These are phyloP conservation scores for Epichloe gansuensis DNA, from an alignment of 2,329 filamentous ascomycete species.

Conservation along the genomic window DNA sequence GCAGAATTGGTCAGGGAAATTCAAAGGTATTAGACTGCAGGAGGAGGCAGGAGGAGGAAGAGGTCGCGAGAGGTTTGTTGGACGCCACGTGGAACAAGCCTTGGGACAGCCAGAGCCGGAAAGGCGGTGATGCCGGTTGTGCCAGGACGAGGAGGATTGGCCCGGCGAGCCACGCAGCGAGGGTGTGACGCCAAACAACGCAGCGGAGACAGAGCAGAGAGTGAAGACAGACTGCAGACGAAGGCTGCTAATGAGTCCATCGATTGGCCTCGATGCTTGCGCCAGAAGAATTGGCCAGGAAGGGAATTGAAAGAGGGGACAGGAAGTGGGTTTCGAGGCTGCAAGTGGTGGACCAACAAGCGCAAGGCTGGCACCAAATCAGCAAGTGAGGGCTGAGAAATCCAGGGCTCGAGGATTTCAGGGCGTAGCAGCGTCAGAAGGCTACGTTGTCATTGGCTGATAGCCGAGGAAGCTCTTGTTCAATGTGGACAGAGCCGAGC, in stretches of 20 bases:
- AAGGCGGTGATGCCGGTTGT: background rate
- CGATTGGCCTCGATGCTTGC: constrained; percentile 3
- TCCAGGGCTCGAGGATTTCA: background rate
- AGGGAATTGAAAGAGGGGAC: constrained; percentile 2
- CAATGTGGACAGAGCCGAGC: background rate
- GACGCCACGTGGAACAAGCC: background rate
- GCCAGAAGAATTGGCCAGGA: constrained; percentile 5
- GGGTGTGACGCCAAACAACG: background rate
- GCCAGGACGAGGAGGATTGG: constrained; percentile 3
- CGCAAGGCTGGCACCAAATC: background rate
- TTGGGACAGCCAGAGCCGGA: background rate
- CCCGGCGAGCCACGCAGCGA: constrained; percentile 2
- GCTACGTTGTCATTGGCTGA: constrained; percentile 13
- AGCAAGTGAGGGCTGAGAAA: background rate
- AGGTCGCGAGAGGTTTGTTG: background rate
- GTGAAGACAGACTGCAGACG: background rate
- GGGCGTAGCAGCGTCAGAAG: background rate
- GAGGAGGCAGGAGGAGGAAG: background rate
- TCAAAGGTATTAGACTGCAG: background rate
- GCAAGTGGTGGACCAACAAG: background rate
- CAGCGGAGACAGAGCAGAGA: background rate
- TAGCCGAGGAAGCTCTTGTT: constrained; percentile 12
- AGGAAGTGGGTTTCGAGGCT: constrained; percentile 5
- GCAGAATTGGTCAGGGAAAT: constrained; percentile 9
- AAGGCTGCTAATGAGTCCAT: constrained; percentile 4